Base-by-base conservation (phyloP, 352 stramenopile genomes). In the Blastocystis sp. region DNA sequence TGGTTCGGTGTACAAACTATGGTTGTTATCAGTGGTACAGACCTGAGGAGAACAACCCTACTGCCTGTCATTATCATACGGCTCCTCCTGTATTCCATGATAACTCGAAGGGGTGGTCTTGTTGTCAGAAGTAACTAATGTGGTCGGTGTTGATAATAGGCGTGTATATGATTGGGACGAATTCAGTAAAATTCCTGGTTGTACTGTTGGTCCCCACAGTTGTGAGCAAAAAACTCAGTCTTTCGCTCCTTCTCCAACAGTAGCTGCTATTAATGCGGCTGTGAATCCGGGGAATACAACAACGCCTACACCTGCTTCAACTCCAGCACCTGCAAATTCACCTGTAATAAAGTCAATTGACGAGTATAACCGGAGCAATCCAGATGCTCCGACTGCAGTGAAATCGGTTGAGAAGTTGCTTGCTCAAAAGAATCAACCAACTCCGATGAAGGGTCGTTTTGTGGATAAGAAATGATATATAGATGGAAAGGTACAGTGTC, bases 81-180 rank as follows among this genome's bases (percentile, higher is more conserved):
- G 90, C 93, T 82, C 93, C 94, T 48, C 94, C 94, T 64, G 92
- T 94, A 17, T 96, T 96, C 91, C 94, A 96, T 90, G 94, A 96
- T 89, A 94, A 93, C 75, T 96, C 95, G 91, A 96, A 96, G 81
- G 93, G 94, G 90, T 96, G 94, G 94, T 92, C 93, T 59, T 96
- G 94, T 91, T 96, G 94, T 91, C 93, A 93, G 81, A 92, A 91
- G 78, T 89, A n/a, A 53, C 13, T 19, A 11, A 13, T 59, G 6
- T 11, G 6, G 27, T 19, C 11, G 22, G 44, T 9, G 11, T 59
- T 40, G 42, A 84, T 95, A 94, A 95, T 95, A 93, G 93, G 77
- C 90, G 90, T 48, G 91, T 97, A 17, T 98, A 97, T 91, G 95
- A 97, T 92, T 98, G 95, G 94, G 95, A 98, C 90, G 94, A 96